Percentiles rank a stretch among this genome's conserved stretches.
Conservation (phyloP, 2,329 filamentous ascomycete species). For the Trichoderma afroharzianum region DNA sequence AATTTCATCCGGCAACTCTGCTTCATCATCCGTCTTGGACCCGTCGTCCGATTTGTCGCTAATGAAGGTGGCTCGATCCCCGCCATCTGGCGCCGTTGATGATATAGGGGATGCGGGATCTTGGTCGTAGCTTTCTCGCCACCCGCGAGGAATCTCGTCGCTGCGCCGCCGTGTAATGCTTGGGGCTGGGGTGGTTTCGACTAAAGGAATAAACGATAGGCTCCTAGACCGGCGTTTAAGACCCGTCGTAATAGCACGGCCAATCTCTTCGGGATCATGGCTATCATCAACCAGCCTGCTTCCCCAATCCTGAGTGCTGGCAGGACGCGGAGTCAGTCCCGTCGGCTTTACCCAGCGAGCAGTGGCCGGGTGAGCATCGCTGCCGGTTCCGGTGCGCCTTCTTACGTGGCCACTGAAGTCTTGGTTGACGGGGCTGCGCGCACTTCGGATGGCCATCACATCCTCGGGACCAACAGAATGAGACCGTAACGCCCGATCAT, state of each 20-base stretch:
- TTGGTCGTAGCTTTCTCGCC: constrained; percentile 57
- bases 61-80: constrained; percentile 29
- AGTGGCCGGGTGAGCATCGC: constrained; percentile 19
- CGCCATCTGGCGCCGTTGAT: constrained; percentile 40
- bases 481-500: constrained; percentile 57
- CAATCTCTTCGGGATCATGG: constrained; percentile 53
- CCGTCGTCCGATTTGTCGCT: constrained; percentile 33
- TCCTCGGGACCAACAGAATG: constrained; percentile 58
- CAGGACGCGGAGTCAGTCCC: constrained; percentile 58
- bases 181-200: constrained; percentile 24
- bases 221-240: constrained; percentile 57
- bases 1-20: constrained; percentile 37
- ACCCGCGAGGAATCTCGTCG: constrained; percentile 58
- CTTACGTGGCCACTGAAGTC: constrained; percentile 32
- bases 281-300: constrained; percentile 36
- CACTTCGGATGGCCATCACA: constrained; percentile 50
- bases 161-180: constrained; percentile 49
- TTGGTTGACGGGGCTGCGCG: constrained; percentile 50
- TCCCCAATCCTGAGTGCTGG: constrained; percentile 54
- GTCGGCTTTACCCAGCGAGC: constrained; percentile 39
- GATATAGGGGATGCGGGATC: constrained; percentile 47
- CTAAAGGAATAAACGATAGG: constrained; percentile 48
- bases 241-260: constrained; percentile 55
- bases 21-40: constrained; percentile 26
- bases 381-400: constrained; percentile 8